Evolutionary conservation across 441 rosid species (phyloP).

Genomic region (Aquilaria agallochum): DNA sequence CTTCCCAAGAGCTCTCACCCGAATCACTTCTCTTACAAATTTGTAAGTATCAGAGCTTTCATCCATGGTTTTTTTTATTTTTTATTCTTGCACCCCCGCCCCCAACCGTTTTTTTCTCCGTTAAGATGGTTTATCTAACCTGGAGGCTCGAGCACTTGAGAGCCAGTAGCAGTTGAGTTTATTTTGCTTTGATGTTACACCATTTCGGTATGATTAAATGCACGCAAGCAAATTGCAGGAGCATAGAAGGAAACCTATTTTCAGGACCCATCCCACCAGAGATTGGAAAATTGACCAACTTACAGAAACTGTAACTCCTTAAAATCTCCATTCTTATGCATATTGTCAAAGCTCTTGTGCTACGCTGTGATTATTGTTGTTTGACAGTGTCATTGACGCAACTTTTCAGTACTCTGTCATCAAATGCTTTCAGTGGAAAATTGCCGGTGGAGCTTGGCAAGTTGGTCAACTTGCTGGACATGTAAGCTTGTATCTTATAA

Average conservation of each 20-base stretch:
- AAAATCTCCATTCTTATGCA: slow-evolving; percentile 9
- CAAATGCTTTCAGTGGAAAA: slow-evolving; percentile 66
- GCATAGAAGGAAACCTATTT: slow-evolving; percentile 79
- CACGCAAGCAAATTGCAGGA: slow-evolving; percentile 37
- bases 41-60: slow-evolving; percentile 40
- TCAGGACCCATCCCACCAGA: slow-evolving; percentile 72
- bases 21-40: slow-evolving; percentile 55
- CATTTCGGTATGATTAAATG: background rate
- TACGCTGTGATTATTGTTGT: slow-evolving; percentile 4
- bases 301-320: slow-evolving; percentile 61
- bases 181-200: too few relatives aligned
- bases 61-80: slow-evolving; percentile 1
- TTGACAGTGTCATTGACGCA: slow-evolving; percentile 3
- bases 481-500: slow-evolving; percentile 32
- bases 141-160: too few relatives aligned
- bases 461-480: slow-evolving; percentile 61
- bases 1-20: slow-evolving; percentile 71
- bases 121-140: too few relatives aligned
- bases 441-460: slow-evolving; percentile 48
- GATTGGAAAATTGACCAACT: slow-evolving; percentile 49
- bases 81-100: background rate
- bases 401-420: slow-evolving; percentile 49
- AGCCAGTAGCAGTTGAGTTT: too few relatives aligned
- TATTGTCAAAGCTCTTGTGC: slow-evolving; percentile 7
- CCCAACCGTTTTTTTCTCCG: too few relatives aligned